Percentiles rank a stretch among this genome's conserved stretches.
phyloP scores from a whole-genome alignment of 108 stramenopile genomes.

The Mayamaea pseudoterrestris region DNA sequence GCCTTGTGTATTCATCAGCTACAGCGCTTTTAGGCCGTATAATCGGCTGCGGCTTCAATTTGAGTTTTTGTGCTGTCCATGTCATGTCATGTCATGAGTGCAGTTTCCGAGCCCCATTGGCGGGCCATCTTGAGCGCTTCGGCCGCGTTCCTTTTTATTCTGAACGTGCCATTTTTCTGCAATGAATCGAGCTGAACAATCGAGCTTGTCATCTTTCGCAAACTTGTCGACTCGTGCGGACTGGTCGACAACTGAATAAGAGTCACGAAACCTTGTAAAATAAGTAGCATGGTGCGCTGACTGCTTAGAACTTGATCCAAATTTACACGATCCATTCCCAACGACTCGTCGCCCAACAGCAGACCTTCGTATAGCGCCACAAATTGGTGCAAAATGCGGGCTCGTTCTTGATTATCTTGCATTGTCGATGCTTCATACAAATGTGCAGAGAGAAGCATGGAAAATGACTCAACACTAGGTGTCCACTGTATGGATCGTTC shows the following conservation, averaged over 20 bases:
- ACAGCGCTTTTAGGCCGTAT: too few species aligned
- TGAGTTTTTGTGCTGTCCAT: too few species aligned
- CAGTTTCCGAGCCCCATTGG: too few species aligned
- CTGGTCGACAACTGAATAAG: conserved; percentile 8
- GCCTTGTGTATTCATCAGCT: too few species aligned
- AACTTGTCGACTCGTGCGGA: too few species aligned
- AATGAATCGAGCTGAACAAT: too few species aligned
- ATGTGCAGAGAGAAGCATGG: conserved; percentile 10
- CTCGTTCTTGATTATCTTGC: conserved; percentile 14
- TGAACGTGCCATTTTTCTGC: too few species aligned
- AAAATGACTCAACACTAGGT: conserved; percentile 9
- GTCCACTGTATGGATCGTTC: conserved; percentile 2
- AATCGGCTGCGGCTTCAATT: too few species aligned
- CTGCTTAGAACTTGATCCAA: conserved; percentile 22
- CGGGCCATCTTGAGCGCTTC: too few species aligned
- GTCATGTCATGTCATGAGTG: too few species aligned
- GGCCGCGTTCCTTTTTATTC: too few species aligned
- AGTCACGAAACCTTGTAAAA: conserved; percentile 31
- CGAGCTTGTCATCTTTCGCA: too few species aligned
- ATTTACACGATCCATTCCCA: conserved; percentile 25
- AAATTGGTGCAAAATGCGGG: conserved; percentile 14
- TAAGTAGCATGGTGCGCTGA: conserved; percentile 18
- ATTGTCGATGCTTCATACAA: conserved; percentile 10
- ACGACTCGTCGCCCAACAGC: conserved; percentile 12
- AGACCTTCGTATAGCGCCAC: conserved; percentile 27